Conservation (phyloP, 495 filamentous ascomycete species). For the Neurospora sp. region DNA sequence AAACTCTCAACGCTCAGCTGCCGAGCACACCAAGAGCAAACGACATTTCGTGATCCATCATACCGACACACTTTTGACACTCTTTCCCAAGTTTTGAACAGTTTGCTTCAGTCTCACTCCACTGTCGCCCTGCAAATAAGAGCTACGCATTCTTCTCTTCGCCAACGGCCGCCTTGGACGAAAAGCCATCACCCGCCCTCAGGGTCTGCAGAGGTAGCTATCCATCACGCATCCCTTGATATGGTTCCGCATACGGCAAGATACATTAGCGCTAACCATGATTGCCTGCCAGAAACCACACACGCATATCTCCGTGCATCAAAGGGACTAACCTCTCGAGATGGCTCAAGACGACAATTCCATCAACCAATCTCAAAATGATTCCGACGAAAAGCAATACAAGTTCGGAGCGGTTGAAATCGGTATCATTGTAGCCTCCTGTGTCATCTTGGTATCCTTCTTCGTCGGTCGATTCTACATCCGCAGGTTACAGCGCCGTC, state of each 20-base stretch:
- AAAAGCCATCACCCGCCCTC: background rate
- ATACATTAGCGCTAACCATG: background rate
- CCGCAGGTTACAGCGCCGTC: conserved; percentile 9
- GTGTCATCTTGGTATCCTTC: conserved; percentile 3
- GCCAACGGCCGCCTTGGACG: background rate
- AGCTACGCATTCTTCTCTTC: background rate
- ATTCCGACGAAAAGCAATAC: background rate
- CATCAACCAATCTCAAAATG: conserved; percentile 2
- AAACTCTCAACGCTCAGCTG: no score
- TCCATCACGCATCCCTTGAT: background rate
- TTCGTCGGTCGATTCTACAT: conserved; percentile 11
- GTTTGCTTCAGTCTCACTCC: background rate
- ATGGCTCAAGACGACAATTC: conserved; percentile 9
- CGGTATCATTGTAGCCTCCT: conserved; percentile 14
- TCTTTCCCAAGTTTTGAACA: background rate
- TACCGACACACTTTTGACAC: background rate
- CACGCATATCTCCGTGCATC: background rate
- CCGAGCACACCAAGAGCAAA: no score
- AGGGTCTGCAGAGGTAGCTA: background rate
- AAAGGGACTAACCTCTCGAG: background rate
- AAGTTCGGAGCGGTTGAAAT: conserved; percentile 10
- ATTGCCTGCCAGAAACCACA: background rate
- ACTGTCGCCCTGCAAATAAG: background rate
- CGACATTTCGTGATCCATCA: no score
- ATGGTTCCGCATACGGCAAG: background rate